Evolutionary conservation across 805 yeast species (phyloP).

Genomic region (Metschnikowia baotianmanensis): DNA sequence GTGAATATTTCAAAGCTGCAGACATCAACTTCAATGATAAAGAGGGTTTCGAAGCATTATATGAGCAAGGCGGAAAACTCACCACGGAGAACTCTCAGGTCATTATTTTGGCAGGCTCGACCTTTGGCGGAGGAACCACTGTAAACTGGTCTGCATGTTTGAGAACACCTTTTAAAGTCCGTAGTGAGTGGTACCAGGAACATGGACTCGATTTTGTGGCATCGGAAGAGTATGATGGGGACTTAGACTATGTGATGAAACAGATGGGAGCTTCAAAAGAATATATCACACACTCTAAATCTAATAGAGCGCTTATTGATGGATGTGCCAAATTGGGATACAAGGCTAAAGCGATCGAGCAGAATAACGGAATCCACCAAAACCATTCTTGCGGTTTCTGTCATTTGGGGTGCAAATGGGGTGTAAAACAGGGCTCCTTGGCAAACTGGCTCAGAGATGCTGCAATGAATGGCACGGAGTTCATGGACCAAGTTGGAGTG

Average conservation of each 20-base stretch:
- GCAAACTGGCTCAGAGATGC: conserved; percentile 52
- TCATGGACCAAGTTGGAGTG: conserved; percentile 47
- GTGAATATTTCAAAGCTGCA: conserved; percentile 36
- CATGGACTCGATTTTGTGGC: conserved; percentile 48
- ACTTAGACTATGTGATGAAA: conserved; percentile 44
- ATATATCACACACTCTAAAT: conserved; percentile 40
- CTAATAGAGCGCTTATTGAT: conserved; percentile 43
- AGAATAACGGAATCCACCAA: conserved; percentile 44
- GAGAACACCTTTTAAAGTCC: conserved; percentile 47
- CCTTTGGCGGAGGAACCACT: conserved; percentile 58
- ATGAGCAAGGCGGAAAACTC: conserved; percentile 40
- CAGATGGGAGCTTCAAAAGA: conserved; percentile 48
- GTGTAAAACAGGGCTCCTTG: conserved; percentile 51
- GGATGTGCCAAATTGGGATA: conserved; percentile 48
- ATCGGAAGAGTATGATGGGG: conserved; percentile 39
- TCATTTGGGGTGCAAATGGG: conserved; percentile 48
- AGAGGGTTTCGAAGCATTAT: conserved; percentile 35
- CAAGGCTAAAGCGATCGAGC: conserved; percentile 38
- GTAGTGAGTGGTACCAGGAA: conserved; percentile 50
- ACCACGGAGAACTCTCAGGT: conserved; percentile 34
- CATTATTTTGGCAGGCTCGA: conserved; percentile 47
- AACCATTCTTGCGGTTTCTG: conserved; percentile 49
- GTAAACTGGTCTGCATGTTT: conserved; percentile 58
- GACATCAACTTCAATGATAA: conserved; percentile 38
- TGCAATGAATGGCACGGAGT: conserved; percentile 41